Percentiles rank a stretch among this genome's conserved stretches.
These are phyloP conservation scores for Tuber aestivum DNA, from an alignment of 495 filamentous ascomycete genomes.

Conservation along the genomic window DNA sequence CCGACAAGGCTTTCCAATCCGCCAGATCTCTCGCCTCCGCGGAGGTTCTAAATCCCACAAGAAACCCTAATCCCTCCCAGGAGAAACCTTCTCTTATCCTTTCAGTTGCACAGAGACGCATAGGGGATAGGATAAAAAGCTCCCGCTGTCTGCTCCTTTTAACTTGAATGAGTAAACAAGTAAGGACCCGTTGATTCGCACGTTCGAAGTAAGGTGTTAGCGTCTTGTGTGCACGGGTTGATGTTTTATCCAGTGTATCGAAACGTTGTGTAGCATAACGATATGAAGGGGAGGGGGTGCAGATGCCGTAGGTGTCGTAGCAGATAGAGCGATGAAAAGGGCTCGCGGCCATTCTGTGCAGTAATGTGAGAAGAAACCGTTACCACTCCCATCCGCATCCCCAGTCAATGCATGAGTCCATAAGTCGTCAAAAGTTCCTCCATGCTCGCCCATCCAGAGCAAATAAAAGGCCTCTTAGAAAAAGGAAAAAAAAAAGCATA, in stretches of 20 bases:
- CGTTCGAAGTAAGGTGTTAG: neutral
- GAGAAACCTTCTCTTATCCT: conserved; percentile 18
- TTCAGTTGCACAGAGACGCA: conserved; percentile 20
- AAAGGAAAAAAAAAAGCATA: neutral
- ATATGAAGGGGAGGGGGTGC: neutral
- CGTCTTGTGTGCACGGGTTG: neutral
- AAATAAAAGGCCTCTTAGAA: neutral
- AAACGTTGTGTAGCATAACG: neutral
- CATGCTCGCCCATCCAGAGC: neutral
- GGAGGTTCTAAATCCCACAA: conserved; percentile 17
- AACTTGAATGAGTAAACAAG: neutral
- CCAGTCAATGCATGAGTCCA: neutral
- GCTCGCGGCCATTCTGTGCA: neutral
- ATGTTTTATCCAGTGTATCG: neutral
- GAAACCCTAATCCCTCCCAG: conserved; percentile 11
- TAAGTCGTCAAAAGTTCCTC: neutral
- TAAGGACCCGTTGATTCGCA: neutral
- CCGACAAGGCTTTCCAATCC: neutral
- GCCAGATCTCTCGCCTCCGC: conserved; percentile 19
- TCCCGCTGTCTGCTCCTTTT: neutral
- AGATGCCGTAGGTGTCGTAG: neutral
- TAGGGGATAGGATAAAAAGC: neutral
- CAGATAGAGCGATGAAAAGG: neutral
- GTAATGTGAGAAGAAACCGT: neutral
- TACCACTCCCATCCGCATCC: conserved; percentile 8